Evolutionary conservation across 352 stramenopile species (phyloP).

Genomic region (Pythium dissotocum): DNA sequence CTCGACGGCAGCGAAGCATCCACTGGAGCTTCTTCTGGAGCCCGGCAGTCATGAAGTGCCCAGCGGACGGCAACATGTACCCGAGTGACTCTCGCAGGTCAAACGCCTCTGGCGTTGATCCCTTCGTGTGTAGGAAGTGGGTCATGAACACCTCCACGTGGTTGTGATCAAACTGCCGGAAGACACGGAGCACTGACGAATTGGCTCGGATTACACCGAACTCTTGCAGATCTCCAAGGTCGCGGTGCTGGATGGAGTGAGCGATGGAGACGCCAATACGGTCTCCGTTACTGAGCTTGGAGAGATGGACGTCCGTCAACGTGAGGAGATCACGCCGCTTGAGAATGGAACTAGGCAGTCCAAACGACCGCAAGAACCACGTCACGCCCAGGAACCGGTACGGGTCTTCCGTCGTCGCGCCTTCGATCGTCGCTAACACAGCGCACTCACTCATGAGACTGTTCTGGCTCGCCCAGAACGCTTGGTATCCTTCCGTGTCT

Average conservation of each 20-base stretch:
- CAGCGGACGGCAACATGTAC: conserved; percentile 19
- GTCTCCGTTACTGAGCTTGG: conserved; percentile 34
- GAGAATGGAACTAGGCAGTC: conserved; percentile 42
- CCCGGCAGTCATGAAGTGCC: conserved; percentile 23
- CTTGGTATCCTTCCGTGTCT: too few species aligned
- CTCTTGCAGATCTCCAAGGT: conserved; percentile 41
- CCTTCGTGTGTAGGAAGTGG: conserved; percentile 32
- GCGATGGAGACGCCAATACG: conserved; percentile 46
- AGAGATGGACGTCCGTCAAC: conserved; percentile 9
- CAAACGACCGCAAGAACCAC: conserved; percentile 26
- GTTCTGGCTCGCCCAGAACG: conserved; percentile 38
- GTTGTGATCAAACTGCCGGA: conserved; percentile 41
- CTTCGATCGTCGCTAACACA: conserved; percentile 35
- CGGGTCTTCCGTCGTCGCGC: conserved; percentile 29
- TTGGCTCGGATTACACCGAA: conserved; percentile 39
- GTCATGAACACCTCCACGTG: conserved; percentile 53
- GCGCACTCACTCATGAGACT: conserved; percentile 32
- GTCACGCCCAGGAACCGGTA: conserved; percentile 41
- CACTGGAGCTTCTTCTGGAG: conserved; percentile 57
- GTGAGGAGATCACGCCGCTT: conserved; percentile 36
- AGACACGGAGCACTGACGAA: conserved; percentile 40
- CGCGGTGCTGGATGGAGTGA: conserved; percentile 54
- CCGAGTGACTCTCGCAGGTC: conserved; percentile 33
- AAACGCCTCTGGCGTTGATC: not conserved
- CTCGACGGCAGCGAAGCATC: conserved; percentile 33